Percentiles rank a stretch among this genome's conserved stretches.
phyloP scores from a whole-genome alignment of 148 eudicot genomes.

The Beta vulgaris region DNA sequence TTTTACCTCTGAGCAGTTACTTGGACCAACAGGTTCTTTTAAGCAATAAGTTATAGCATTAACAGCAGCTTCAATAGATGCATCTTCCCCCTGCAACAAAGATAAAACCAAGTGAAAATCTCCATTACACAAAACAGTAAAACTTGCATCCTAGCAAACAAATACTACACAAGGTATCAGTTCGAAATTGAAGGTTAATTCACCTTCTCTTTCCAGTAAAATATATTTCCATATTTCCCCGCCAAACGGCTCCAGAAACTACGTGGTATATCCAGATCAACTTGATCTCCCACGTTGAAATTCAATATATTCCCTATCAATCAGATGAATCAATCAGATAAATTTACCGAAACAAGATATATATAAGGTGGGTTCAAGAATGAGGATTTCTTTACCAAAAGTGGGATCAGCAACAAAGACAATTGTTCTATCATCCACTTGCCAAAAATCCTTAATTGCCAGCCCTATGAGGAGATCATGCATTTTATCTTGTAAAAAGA shows the following conservation, averaged over 20 bases:
- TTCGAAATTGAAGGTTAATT: conserved; percentile 1
- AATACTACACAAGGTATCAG: background rate
- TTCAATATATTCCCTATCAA: conserved; percentile 75
- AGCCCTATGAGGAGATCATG: conserved; percentile 48
- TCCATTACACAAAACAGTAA: background rate
- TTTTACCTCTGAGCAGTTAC: conserved; percentile 78
- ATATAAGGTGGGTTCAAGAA: background rate
- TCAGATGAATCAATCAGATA: background rate
- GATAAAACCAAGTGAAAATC: background rate
- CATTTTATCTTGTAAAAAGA: background rate
- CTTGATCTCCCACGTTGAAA: conserved; percentile 79
- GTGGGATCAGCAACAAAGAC: conserved; percentile 98
- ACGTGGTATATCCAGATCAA: conserved; percentile 82
- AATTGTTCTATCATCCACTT: conserved; percentile 86
- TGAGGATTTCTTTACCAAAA: conserved; percentile 48
- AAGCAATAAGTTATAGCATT: conserved; percentile 80
- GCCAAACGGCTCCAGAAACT: conserved; percentile 97
- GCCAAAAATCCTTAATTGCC: conserved; percentile 91
- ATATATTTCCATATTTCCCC: conserved; percentile 86
- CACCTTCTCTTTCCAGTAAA: conserved; percentile 97
- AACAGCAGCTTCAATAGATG: conserved; percentile 91
- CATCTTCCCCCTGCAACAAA: conserved; percentile 73
- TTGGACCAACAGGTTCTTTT: conserved; percentile 78
- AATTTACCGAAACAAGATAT: background rate
- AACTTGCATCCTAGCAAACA: background rate